Evolutionary conservation across 163 green algal genomes (phyloP).

Genomic region (Scenedesmus sp.): DNA sequence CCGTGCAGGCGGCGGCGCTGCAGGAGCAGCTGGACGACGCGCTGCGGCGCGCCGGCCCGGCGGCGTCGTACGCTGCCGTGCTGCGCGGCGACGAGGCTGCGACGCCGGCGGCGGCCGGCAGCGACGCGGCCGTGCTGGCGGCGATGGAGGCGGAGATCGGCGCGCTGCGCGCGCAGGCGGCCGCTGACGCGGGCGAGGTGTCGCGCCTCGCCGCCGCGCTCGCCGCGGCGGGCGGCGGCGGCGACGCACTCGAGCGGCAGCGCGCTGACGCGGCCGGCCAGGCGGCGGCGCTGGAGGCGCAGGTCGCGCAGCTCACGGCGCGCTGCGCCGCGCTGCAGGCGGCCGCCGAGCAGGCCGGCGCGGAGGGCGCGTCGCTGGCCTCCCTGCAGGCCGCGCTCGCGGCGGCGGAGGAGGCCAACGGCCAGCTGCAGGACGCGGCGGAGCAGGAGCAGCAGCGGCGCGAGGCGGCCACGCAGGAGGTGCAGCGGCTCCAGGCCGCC

Average conservation of each 20-base stretch:
- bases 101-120: background rate
- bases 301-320: too few relatives aligned
- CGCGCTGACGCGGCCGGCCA: background rate
- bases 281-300: background rate
- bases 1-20: background rate
- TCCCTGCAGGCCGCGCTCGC: too few relatives aligned
- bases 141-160: background rate
- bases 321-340: too few relatives aligned
- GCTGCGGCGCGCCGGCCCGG: background rate
- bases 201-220: too few relatives aligned
- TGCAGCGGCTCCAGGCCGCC: too few relatives aligned
- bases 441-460: too few relatives aligned
- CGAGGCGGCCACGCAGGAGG: too few relatives aligned
- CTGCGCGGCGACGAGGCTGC: background rate
- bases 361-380: too few relatives aligned
- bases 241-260: constrained; percentile 1
- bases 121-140: background rate
- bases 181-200: constrained; percentile 4
- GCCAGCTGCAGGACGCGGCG: too few relatives aligned
- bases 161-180: constrained; percentile 15
- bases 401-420: too few relatives aligned
- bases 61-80: constrained; percentile 27
- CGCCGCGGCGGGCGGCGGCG: too few relatives aligned
- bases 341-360: too few relatives aligned
- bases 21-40: constrained; percentile 27